Percentiles rank a stretch among this genome's conserved stretches.
phyloP scores from a whole-genome alignment of 2,329 filamentous ascomycete genomes.

The Tolypocladium sp. region DNA sequence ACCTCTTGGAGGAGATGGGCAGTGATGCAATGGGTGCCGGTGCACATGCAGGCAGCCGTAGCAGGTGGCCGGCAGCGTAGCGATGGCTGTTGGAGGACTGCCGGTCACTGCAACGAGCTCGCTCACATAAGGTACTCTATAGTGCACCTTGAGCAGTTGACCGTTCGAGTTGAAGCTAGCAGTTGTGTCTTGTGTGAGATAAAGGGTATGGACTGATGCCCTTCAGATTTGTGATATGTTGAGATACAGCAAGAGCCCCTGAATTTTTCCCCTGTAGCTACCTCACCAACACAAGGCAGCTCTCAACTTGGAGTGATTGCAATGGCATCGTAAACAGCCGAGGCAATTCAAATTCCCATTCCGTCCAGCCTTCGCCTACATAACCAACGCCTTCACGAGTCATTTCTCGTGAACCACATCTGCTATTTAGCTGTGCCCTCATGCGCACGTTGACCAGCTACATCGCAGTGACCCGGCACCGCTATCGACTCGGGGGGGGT shows the following conservation, averaged over 20 bases:
- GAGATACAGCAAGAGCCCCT: background rate
- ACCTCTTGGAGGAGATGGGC: background rate
- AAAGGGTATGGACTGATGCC: background rate
- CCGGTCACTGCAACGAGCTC: background rate
- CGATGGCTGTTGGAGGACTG: background rate
- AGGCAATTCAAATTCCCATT: background rate
- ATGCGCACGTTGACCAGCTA: background rate
- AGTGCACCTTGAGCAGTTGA: background rate
- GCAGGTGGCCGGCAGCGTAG: background rate
- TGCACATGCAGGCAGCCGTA: background rate
- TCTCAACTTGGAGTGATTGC: background rate
- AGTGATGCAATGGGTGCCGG: background rate
- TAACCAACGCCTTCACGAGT: background rate
- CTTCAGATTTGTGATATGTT: background rate
- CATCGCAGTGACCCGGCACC: background rate
- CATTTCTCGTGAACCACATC: background rate
- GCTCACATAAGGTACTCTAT: background rate
- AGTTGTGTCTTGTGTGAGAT: background rate
- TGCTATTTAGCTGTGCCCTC: background rate
- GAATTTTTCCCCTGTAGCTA: background rate
- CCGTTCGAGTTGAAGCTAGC: background rate
- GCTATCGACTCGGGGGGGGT: no score
- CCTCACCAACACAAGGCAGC: background rate
- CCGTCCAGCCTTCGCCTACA: no score
- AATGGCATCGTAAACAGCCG: background rate